Evolutionary conservation across 768 basidiomycete genomes (phyloP), one percentile per base, ranked within the genome.

Genomic region (Gymnopilus dilepis): DNA sequence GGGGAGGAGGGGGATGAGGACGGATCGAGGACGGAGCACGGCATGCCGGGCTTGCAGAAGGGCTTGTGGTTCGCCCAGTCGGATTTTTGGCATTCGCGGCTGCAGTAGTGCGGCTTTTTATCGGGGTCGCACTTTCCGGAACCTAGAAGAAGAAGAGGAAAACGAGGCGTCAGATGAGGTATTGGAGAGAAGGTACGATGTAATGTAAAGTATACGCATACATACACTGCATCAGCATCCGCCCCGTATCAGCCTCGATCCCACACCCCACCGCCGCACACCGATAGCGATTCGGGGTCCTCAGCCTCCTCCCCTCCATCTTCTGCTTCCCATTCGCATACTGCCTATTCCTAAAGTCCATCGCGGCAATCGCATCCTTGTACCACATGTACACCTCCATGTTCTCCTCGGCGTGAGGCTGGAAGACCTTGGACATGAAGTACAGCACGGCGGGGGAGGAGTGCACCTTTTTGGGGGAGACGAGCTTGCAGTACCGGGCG

Each of bases 1-100:
- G 6, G 62, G 48, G 15, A 19, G 24, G 4, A 57, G 15, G 4
- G 53, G 15, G 47, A 28, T 5, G 28, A 2, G 28, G 28, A 13
- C 3, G 47, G 28, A 31, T 72, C 72, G 41, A 76, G 60, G 19
- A 75, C 67, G 4, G 72, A 74, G 56, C 75, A 76, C 5, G 68
- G 63, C 4, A 72, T 72, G 9, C 73, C 74, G 0, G 73, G 68
- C 22, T 54, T 66, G 61, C 75, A 77, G 64, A 72, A 76, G 1
- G 74, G 72, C 59, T 76, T 77, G 66, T 77, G 76, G 61, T 66
- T 76, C 45, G 71, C 71, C 76, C 75, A 76, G 59, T 76, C 74
- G 13, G 11, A 62, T 65, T 65, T 68, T 19, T 68, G 67, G 52
- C 67, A 76, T 65, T 71, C 68, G 61, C 70, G 72, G 53, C 72